Evolutionary conservation across 345 rosid genomes (phyloP).

Genomic region (Fremontodendron californicum): DNA sequence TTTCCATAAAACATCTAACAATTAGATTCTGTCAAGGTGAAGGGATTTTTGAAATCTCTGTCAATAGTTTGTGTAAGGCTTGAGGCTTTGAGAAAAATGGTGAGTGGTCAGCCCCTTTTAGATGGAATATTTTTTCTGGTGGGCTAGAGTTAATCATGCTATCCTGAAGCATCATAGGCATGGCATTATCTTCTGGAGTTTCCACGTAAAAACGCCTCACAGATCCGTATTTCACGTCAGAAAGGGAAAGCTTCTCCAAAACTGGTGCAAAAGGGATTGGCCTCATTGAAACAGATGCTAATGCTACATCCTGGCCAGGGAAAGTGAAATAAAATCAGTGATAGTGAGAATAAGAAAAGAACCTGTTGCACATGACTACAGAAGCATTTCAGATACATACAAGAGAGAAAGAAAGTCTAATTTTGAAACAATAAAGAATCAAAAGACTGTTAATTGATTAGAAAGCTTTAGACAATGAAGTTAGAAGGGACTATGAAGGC

Average conservation of each 20-base stretch:
- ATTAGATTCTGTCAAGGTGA: slow-evolving; percentile 20
- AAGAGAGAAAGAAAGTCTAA: neutral
- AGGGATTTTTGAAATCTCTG: slow-evolving; percentile 69
- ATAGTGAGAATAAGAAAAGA: neutral
- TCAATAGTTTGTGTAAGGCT: slow-evolving; percentile 75
- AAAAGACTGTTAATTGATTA: neutral
- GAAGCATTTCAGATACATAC: neutral
- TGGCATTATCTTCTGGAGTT: slow-evolving; percentile 78
- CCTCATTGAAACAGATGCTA: slow-evolving; percentile 93
- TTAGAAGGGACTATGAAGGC: neutral
- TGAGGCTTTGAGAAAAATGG: slow-evolving; percentile 99
- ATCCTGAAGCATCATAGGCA: slow-evolving; percentile 63
- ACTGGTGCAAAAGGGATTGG: slow-evolving; percentile 90
- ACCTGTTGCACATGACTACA: neutral
- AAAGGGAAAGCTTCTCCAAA: slow-evolving; percentile 80
- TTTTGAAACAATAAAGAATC: neutral
- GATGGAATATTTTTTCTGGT: slow-evolving; percentile 67
- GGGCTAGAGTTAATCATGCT: slow-evolving; percentile 68
- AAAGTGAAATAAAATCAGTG: slow-evolving; percentile 5
- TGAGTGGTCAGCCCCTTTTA: slow-evolving; percentile 95
- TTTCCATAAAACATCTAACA: neutral
- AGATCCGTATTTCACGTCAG: slow-evolving; percentile 60
- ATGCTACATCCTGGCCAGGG: slow-evolving; percentile 69
- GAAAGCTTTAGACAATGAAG: neutral
- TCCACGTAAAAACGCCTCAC: slow-evolving; percentile 81